Base-by-base conservation (phyloP, 2,329 filamentous ascomycete species). In the Cyphellophora attinorum region DNA sequence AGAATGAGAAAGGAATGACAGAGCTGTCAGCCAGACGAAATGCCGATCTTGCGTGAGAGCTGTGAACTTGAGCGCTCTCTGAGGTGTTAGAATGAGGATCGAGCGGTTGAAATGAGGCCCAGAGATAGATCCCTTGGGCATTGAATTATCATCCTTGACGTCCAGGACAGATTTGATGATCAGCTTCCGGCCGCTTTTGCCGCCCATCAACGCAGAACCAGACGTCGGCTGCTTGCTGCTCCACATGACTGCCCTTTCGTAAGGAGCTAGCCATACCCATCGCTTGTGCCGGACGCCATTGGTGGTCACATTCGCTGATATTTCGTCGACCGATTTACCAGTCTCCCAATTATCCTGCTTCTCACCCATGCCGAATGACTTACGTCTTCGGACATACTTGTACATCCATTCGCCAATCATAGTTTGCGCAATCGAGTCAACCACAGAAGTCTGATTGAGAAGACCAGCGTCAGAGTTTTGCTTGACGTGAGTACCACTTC, bases 241-340 rank as follows among this genome's bases (percentile, higher is more conserved):
- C 91, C 91, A 98, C 58, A 98, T 84, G 40, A 98, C 89, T 10
- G 89, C 81, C 43, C 88, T 74, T 60, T 98, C 91, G 53, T 98
- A 96, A 3, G 91, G 91, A 12, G 89, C 91, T 44, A 98, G 73
- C 91, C 91, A 98, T 2, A 98, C 91, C 91, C 91, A 98, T 57
- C 91, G 74, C 64, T 88, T 95, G 57, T 98, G 91, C 18, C 91
- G 64, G 4, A 72, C 81, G 46, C 76, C 76, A 48, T 72, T 76
- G 45, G 66, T 71, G 13, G 65, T 68, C 39, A 81, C 79, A 44
- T 76, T 78, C 58, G 83, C 78, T 43, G 69, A 80, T 43, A 82
- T 76, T 51, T 86, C 78, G 43, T 76, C 76, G 21, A 72, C 70
- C 40, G 69, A 72, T 46, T 71, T 75, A 15, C 65, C 69, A 19